Evolutionary conservation across 2,329 filamentous ascomycete species (phyloP).

Genomic region (Botrytis aclada): DNA sequence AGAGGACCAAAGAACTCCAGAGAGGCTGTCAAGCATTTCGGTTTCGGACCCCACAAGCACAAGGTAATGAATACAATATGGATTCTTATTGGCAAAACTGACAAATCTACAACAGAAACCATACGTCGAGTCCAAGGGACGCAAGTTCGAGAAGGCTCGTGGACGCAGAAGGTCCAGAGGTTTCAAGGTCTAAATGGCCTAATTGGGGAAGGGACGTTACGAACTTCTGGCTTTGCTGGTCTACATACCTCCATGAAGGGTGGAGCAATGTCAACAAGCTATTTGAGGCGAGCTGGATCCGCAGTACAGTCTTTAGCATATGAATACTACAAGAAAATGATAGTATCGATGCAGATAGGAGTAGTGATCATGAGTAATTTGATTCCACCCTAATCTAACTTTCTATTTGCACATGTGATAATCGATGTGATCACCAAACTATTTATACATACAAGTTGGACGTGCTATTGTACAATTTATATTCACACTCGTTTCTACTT

Average conservation of each 20-base stretch:
- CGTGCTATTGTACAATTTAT: background rate
- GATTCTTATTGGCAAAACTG: slow-evolving; percentile 32
- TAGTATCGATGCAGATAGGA: slow-evolving; percentile 19
- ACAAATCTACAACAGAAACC: slow-evolving; percentile 68
- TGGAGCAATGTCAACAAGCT: slow-evolving; percentile 18
- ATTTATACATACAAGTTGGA: background rate
- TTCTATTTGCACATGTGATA: background rate
- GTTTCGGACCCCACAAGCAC: slow-evolving; percentile 95
- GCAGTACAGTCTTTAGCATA: slow-evolving; percentile 14
- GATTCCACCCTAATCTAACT: background rate
- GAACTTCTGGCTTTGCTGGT: slow-evolving; percentile 28
- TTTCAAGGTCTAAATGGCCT: slow-evolving; percentile 92
- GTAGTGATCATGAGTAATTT: slow-evolving; percentile 16
- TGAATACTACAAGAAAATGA: slow-evolving; percentile 18
- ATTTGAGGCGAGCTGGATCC: slow-evolving; percentile 8
- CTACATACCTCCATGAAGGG: slow-evolving; percentile 24
- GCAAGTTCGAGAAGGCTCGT: slow-evolving; percentile 99
- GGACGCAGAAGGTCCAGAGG: slow-evolving; percentile 96
- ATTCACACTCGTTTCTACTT: background rate
- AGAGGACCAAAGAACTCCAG: slow-evolving; percentile 97
- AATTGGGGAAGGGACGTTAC: slow-evolving; percentile 24
- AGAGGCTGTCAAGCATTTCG: slow-evolving; percentile 99
- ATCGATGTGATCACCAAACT: background rate
- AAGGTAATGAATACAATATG: slow-evolving; percentile 63
- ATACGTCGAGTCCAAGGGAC: slow-evolving; percentile 95